A percentile compares a stretch with the other conserved stretches of the same genome.
Evolutionary conservation across 176 grass and related monocot genomes (phyloP).

Genomic region (Oryza glaberrima): DNA sequence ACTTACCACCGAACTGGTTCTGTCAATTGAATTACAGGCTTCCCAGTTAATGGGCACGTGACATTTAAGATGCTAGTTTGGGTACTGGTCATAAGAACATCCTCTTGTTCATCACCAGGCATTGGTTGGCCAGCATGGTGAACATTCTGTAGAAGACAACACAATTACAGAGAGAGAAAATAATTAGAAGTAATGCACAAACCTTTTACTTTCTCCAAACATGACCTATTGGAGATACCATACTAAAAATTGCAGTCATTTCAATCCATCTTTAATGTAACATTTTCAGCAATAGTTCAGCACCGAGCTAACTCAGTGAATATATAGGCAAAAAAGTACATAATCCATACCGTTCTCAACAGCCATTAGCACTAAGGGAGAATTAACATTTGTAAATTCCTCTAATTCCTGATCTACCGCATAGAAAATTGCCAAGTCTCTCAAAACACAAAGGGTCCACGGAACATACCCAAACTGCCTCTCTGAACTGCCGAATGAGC

Average conservation of each 20-base stretch:
- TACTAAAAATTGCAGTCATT: background rate
- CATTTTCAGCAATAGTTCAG: background rate
- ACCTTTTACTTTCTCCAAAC: background rate
- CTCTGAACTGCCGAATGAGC: slow-evolving; percentile 74
- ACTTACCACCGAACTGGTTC: slow-evolving; percentile 89
- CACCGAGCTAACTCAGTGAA: background rate
- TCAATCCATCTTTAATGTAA: background rate
- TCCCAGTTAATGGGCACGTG: slow-evolving; percentile 77
- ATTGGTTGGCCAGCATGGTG: slow-evolving; percentile 83
- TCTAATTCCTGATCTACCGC: background rate
- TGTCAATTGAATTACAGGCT: slow-evolving; percentile 66
- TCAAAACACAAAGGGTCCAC: background rate
- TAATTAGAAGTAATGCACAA: background rate
- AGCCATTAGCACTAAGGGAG: background rate
- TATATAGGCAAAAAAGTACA: background rate
- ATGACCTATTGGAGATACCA: background rate
- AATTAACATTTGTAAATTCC: background rate
- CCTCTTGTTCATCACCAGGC: slow-evolving; percentile 97
- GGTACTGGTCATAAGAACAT: slow-evolving; percentile 87
- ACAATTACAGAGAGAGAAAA: background rate
- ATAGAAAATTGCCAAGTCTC: background rate
- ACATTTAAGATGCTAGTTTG: slow-evolving; percentile 63
- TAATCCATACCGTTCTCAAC: background rate
- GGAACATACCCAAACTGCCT: slow-evolving; percentile 76
- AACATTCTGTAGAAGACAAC: slow-evolving; percentile 66